A percentile compares a stretch with the other conserved stretches of the same genome.
Evolutionary conservation across 495 filamentous ascomycete species (phyloP).

Genomic region (Aspergillus olivimuriae): DNA sequence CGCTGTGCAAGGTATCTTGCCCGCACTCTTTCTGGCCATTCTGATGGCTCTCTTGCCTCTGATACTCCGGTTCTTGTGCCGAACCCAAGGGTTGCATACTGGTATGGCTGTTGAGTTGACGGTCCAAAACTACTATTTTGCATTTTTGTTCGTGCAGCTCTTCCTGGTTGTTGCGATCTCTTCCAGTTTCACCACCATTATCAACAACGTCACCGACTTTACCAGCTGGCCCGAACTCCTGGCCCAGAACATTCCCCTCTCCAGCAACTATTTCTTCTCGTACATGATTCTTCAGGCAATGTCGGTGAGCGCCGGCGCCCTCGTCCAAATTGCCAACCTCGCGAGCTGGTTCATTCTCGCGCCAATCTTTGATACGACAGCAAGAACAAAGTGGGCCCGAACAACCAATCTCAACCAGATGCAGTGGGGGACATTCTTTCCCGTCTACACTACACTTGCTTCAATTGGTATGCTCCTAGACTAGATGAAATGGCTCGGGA

Average conservation of each 20-base stretch:
- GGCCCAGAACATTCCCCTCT: slow-evolving; percentile 76
- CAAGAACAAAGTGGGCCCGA: slow-evolving; percentile 80
- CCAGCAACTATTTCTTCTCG: slow-evolving; percentile 95
- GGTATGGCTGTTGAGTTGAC: slow-evolving; percentile 72
- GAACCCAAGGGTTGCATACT: slow-evolving; percentile 73
- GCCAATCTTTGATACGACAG: slow-evolving; percentile 76
- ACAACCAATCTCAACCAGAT: slow-evolving; percentile 73
- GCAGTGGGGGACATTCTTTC: slow-evolving; percentile 91
- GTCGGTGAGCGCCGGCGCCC: slow-evolving; percentile 79
- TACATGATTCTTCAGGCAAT: slow-evolving; percentile 96
- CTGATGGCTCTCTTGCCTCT: slow-evolving; percentile 77
- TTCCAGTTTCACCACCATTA: slow-evolving; percentile 64
- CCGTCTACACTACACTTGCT: slow-evolving; percentile 90
- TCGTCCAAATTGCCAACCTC: slow-evolving; percentile 76
- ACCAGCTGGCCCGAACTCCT: slow-evolving; percentile 59
- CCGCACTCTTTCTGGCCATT: slow-evolving; percentile 68
- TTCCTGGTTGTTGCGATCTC: slow-evolving; percentile 91
- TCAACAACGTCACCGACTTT: slow-evolving; percentile 56
- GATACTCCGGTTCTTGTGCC: slow-evolving; percentile 67
- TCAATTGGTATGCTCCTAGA: slow-evolving; percentile 61
- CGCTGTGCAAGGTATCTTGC: slow-evolving; percentile 80
- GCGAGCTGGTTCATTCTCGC: slow-evolving; percentile 75
- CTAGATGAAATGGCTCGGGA: neutral
- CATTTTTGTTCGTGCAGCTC: slow-evolving; percentile 90
- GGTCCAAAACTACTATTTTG: slow-evolving; percentile 90